Evolutionary conservation across 2,329 filamentous ascomycete genomes (phyloP).

Genomic region (Trichoderma sp.): DNA sequence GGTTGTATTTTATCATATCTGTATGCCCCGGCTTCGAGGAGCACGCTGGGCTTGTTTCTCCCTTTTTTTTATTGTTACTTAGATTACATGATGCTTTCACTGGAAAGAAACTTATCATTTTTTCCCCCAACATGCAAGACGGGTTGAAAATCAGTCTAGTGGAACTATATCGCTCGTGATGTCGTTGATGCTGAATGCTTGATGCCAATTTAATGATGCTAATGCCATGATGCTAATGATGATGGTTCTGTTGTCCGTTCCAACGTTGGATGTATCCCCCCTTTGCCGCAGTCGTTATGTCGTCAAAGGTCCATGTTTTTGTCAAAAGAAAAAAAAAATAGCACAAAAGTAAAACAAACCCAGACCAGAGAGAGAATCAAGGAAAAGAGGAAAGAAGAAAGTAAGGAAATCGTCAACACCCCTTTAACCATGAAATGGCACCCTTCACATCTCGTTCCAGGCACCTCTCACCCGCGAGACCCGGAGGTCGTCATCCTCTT

Average conservation of each 20-base stretch:
- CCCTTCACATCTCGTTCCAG: slow-evolving; percentile 42
- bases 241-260: not conserved
- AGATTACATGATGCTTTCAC: slow-evolving; percentile 10
- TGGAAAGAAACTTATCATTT: not conserved
- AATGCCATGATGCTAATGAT: not conserved
- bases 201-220: not conserved
- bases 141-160: not conserved
- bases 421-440: not conserved
- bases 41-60: not conserved
- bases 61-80: not conserved
- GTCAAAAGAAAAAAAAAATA: not conserved
- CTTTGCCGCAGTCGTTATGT: not conserved
- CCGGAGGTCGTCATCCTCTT: slow-evolving; percentile 35
- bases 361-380: not conserved
- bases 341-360: not conserved
- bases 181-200: not conserved
- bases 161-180: not conserved
- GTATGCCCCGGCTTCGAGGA: not conserved
- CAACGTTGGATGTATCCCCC: not conserved
- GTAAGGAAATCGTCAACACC: not conserved
- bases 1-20: not conserved
- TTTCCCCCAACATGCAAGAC: not conserved
- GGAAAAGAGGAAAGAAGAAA: not conserved
- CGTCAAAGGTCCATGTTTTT: not conserved
- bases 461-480: slow-evolving; percentile 45